These are phyloP conservation scores for Asterionellopsis glacialis DNA, from an alignment of 108 stramenopile genomes.

Conservation along the genomic window DNA sequence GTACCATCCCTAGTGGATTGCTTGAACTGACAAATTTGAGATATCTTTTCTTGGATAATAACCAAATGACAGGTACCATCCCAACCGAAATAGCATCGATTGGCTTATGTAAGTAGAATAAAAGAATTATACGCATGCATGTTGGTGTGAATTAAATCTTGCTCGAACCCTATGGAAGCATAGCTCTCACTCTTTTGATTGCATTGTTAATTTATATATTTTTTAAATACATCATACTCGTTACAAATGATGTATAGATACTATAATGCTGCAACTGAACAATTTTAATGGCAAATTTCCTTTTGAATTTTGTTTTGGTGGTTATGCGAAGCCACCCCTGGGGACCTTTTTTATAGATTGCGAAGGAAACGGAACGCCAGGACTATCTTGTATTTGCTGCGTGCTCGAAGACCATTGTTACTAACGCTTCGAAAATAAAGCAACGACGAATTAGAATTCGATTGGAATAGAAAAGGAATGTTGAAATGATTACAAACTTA, in stretches of 20 bases:
- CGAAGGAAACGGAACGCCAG: too few species aligned
- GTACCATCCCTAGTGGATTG: slow-evolving; percentile 12
- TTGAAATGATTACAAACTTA: too few species aligned
- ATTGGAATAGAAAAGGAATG: too few species aligned
- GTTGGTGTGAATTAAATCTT: too few species aligned
- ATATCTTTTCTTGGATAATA: slow-evolving; percentile 32
- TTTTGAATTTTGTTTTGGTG: slow-evolving; percentile 20
- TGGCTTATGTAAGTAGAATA: slow-evolving; percentile 36
- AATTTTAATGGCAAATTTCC: slow-evolving; percentile 37
- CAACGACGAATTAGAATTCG: too few species aligned
- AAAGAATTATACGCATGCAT: too few species aligned
- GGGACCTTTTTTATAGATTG: too few species aligned
- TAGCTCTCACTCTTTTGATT: neutral
- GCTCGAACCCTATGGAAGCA: too few species aligned
- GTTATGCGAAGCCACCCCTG: too few species aligned
- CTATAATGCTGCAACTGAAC: slow-evolving; percentile 33
- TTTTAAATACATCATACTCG: neutral
- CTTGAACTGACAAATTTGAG: slow-evolving; percentile 27
- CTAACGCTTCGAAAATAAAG: too few species aligned
- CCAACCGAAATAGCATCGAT: slow-evolving; percentile 15
- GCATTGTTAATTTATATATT: neutral
- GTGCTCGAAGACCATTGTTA: too few species aligned
- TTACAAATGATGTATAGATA: slow-evolving; percentile 9
- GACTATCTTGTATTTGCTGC: too few species aligned
- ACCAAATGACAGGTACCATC: slow-evolving; percentile 36